Evolutionary conservation across 1,284 basidiomycete species (phyloP).

Genomic region (Moniliella sp.): DNA sequence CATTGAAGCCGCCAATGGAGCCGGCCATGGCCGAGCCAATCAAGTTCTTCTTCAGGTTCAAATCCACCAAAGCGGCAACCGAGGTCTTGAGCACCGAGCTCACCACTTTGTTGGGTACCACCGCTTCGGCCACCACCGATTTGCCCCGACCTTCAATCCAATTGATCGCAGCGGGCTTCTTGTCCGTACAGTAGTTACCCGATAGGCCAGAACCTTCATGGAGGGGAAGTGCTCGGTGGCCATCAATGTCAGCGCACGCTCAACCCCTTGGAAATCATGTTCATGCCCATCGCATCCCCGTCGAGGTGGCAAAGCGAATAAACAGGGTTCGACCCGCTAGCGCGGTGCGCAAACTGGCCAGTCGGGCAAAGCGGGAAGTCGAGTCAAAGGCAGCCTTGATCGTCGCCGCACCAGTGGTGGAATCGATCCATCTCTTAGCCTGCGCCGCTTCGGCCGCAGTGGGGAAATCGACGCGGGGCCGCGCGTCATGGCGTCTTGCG

Average conservation of each 20-base stretch:
- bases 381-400: conserved; percentile 76
- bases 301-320: conserved; percentile 81
- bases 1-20: conserved; percentile 91
- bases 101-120: conserved; percentile 70
- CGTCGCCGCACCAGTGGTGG: conserved; percentile 52
- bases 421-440: conserved; percentile 73
- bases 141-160: conserved; percentile 98
- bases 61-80: conserved; percentile 64
- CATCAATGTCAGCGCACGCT: conserved; percentile 63
- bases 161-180: conserved; percentile 99
- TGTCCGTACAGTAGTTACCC: conserved; percentile 98
- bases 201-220: conserved; percentile 81
- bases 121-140: conserved; percentile 91
- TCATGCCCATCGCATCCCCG: conserved; percentile 99
- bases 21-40: conserved; percentile 96
- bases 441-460: conserved; percentile 54
- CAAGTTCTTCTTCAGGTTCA: conserved; percentile 94
- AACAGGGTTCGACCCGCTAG: conserved; percentile 48
- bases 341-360: conserved; percentile 25
- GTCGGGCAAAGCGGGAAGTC: conserved; percentile 40
- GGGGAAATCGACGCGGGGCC: conserved; percentile 95
- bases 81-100: conserved; percentile 84
- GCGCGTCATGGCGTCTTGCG: conserved; percentile 87
- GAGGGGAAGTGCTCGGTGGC: conserved; percentile 58
- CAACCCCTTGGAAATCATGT: conserved; percentile 46